Conservation (phyloP, 441 rosid genomes). For the Theobroma grandiflorum region DNA sequence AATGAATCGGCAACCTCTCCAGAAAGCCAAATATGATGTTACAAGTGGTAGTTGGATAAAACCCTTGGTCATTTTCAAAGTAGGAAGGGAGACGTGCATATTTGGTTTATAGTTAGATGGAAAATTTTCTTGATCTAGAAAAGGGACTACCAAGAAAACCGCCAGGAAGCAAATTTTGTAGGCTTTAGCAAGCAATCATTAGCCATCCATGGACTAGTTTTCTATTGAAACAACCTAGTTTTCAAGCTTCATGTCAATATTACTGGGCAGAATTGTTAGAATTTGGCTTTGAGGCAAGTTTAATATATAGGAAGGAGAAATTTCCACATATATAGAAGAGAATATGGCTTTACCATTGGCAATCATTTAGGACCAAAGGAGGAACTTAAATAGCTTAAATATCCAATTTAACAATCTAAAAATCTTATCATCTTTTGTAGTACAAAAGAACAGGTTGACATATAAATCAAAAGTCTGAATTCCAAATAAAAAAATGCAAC, state of each 20-base stretch:
- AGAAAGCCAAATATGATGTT: neutral
- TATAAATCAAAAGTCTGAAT: neutral
- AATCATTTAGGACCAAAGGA: neutral
- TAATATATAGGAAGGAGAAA: no score
- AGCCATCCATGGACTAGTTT: no score
- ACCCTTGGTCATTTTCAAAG: neutral
- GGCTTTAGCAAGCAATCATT: neutral
- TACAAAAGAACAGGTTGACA: neutral
- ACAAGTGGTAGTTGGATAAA: neutral
- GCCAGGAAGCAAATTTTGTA: neutral
- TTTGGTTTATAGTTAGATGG: neutral
- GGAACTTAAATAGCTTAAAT: no score
- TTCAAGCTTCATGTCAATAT: no score
- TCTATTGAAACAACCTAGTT: no score
- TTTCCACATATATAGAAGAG: no score
- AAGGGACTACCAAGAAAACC: neutral
- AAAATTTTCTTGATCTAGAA: neutral
- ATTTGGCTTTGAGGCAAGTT: no score
- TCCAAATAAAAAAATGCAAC: neutral
- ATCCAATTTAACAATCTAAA: no score
- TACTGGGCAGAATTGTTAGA: no score
- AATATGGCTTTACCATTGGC: neutral
- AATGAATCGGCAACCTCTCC: neutral
- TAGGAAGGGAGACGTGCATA: neutral
- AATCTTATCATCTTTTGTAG: no score